Base-by-base conservation (phyloP, 305 asterid genomes). In the Euphrasia arctica region DNA sequence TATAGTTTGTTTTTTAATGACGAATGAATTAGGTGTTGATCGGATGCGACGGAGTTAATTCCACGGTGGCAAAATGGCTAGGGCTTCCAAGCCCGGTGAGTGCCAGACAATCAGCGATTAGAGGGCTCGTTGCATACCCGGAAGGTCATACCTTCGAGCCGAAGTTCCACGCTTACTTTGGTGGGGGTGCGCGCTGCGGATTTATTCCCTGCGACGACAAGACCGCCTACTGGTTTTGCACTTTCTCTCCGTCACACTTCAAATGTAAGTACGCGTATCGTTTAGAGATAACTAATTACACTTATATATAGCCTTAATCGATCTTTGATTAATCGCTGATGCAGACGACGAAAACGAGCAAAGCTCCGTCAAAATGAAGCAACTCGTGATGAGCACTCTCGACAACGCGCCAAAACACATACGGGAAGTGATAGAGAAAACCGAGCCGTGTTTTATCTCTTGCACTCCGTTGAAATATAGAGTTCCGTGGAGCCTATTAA, bases 1-100 rank as follows among this genome's bases (percentile, higher is more conserved):
- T 18, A 18, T 18, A 18, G 22, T 18, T 18, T 18, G 22, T 18
- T 18, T 18, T 18, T 18, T 18, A 18, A 18, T 18, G 22, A 18
- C 22, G 22, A 18, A 18, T 18, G 22, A 36, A 5, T 5, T 12
- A 88, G 96, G 91, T 80, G 67, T 74, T 85, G 80, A 79, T 90
- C 13, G 97, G 97, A 22, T 78, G 90, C 59, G 97, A 90, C 73
- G 95, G 97, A 54, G 80, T 87, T 60, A 83, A 87, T 56, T 90
- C 95, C 2, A 5, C 57, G 32, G 92, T 90, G 70, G 92, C 90
- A 0, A 83, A 81, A 50, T 82, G 81, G 84, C 64, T 87, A 75
- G 95, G 90, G 9, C 82, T 90, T 9, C 77, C 52, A 64, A 65
- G 71, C 31, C 84, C 92, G 1, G 65, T 85, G 2, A 70, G 49